phyloP scores from a whole-genome alignment of 768 basidiomycete species.

The Suillus ampliporus region DNA sequence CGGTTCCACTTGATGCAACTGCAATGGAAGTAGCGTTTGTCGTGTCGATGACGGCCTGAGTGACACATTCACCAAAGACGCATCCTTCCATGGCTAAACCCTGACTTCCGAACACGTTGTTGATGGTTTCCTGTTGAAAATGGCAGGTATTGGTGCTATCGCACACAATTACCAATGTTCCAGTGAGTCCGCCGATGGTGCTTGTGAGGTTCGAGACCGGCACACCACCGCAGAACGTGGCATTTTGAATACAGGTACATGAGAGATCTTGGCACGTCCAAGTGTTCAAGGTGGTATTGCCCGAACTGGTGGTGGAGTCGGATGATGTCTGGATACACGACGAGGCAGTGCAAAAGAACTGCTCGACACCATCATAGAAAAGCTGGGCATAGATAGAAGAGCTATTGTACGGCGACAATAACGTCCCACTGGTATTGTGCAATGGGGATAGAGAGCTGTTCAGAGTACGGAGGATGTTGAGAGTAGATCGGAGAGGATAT shows the following conservation, averaged over 20 bases:
- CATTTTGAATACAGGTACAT: constrained; percentile 73
- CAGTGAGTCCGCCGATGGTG: constrained; percentile 69
- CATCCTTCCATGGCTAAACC: constrained; percentile 81
- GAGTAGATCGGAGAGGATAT: constrained; percentile 70
- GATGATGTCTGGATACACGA: constrained; percentile 67
- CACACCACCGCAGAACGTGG: constrained; percentile 76
- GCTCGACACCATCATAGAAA: constrained; percentile 82
- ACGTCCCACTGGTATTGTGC: constrained; percentile 32
- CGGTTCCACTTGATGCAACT: constrained; percentile 38
- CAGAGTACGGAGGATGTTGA: constrained; percentile 82
- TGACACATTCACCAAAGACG: constrained; percentile 87
- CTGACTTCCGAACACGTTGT: constrained; percentile 68
- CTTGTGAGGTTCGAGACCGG: constrained; percentile 53
- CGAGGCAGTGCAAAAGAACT: constrained; percentile 84
- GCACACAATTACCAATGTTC: constrained; percentile 74
- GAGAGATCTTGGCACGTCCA: constrained; percentile 78
- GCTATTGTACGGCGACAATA: constrained; percentile 54
- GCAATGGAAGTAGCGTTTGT: constrained; percentile 41
- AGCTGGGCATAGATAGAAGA: constrained; percentile 70
- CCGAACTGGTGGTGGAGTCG: constrained; percentile 37
- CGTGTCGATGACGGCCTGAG: constrained; percentile 77
- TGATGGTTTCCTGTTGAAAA: constrained; percentile 77
- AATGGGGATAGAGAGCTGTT: constrained; percentile 72
- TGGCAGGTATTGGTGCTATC: constrained; percentile 64
- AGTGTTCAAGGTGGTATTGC: constrained; percentile 46